Evolutionary conservation across 2,329 filamentous ascomycete species (phyloP).

Genomic region (Trichoderma atroviride): DNA sequence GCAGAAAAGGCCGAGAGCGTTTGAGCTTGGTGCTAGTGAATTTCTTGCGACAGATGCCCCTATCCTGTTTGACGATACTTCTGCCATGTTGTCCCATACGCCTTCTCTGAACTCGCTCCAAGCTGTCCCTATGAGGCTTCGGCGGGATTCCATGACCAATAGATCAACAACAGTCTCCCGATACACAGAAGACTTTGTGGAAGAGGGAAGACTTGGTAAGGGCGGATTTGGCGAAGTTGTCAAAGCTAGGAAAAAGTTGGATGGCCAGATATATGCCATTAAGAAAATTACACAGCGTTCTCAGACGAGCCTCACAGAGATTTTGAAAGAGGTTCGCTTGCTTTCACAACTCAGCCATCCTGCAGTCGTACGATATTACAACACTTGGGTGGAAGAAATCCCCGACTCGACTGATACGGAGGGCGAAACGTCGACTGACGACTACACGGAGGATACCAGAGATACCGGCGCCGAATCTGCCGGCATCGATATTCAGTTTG

Average conservation of each 20-base stretch:
- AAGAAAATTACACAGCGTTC: conserved; percentile 92
- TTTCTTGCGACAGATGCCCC: conserved; percentile 68
- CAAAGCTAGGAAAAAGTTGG: conserved; percentile 90
- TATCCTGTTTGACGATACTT: conserved; percentile 53
- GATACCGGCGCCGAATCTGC: conserved; percentile 43
- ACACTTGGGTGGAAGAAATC: conserved; percentile 86
- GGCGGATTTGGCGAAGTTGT: conserved; percentile 97
- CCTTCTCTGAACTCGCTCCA: conserved; percentile 48
- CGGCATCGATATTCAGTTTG: conserved; percentile 59
- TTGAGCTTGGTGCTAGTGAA: conserved; percentile 67
- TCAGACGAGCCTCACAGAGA: conserved; percentile 76
- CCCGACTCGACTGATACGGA: conserved; percentile 57
- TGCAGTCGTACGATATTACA: conserved; percentile 84
- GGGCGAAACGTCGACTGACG: conserved; percentile 58
- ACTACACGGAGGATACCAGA: conserved; percentile 43
- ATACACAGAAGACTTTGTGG: conserved; percentile 87
- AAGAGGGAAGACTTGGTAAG: conserved; percentile 85
- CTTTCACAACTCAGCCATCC: conserved; percentile 93
- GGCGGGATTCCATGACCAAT: conserved; percentile 64
- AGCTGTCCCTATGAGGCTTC: conserved; percentile 51
- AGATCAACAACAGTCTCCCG: conserved; percentile 61
- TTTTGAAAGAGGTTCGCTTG: conserved; percentile 82
- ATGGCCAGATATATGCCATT: conserved; percentile 91
- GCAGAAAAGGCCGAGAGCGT: conserved; percentile 82
- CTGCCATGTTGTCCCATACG: conserved; percentile 45